A percentile compares a stretch with the other conserved stretches of the same genome.
Conservation (phyloP, 1,284 basidiomycete species). For the Pseudozyma sp. region DNA sequence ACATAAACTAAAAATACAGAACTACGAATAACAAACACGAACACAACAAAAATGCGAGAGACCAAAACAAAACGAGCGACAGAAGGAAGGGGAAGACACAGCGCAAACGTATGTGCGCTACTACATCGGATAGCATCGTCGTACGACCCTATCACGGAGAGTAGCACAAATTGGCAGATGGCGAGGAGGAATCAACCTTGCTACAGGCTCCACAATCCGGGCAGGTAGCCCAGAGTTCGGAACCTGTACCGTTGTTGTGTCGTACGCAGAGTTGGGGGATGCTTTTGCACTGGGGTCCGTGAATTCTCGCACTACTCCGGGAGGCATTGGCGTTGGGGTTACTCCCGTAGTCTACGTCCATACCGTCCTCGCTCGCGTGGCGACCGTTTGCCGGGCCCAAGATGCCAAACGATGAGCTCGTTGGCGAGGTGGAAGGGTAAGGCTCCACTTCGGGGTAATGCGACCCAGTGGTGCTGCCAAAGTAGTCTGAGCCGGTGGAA, state of each 20-base stretch:
- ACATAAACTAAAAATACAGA: slow-evolving; percentile 11
- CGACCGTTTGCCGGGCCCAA: slow-evolving; percentile 33
- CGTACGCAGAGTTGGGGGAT: slow-evolving; percentile 61
- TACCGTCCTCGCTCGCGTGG: slow-evolving; percentile 15
- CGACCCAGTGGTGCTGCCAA: slow-evolving; percentile 11
- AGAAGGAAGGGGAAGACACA: neutral
- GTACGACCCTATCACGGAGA: slow-evolving; percentile 30
- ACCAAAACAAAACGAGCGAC: neutral
- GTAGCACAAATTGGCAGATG: slow-evolving; percentile 36
- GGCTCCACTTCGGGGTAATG: slow-evolving; percentile 37
- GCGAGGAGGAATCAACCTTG: slow-evolving; percentile 38
- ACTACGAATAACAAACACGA: neutral
- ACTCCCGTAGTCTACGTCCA: slow-evolving; percentile 43
- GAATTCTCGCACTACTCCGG: slow-evolving; percentile 7
- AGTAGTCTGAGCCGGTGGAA: slow-evolving; percentile 35
- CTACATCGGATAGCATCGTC: slow-evolving; percentile 26
- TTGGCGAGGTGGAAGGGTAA: slow-evolving; percentile 31
- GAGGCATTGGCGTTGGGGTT: neutral
- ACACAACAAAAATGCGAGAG: neutral
- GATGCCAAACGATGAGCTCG: slow-evolving; percentile 29
- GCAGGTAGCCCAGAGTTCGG: slow-evolving; percentile 60
- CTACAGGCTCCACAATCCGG: slow-evolving; percentile 49
- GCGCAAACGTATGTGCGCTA: no score
- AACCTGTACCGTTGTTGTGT: slow-evolving; percentile 43
- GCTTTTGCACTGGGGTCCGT: slow-evolving; percentile 59